Percentiles rank a stretch among this genome's conserved stretches.
Evolutionary conservation across 306 rosid species (phyloP).

Genomic region (Notholithocarpus densiflorus): DNA sequence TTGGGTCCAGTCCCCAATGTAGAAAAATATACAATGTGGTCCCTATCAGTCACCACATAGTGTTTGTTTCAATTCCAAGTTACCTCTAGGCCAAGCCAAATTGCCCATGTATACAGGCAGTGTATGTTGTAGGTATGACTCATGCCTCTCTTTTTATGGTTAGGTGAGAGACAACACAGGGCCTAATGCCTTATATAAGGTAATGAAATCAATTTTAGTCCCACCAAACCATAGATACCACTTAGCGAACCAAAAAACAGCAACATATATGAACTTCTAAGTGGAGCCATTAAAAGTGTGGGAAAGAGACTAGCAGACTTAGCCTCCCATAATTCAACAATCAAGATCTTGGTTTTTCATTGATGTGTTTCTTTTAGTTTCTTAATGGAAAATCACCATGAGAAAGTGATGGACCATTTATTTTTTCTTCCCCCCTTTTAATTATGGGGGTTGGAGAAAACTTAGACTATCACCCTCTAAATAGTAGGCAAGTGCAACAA

Average conservation of each 20-base stretch:
- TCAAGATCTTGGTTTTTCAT: constrained; percentile 25
- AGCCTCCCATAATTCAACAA: constrained; percentile 36
- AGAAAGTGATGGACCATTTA: constrained; percentile 37
- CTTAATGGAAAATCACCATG: constrained; percentile 28
- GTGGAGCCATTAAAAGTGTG: not conserved
- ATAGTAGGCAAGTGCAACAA: constrained; percentile 58
- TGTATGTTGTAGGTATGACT: not conserved
- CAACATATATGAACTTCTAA: constrained; percentile 13
- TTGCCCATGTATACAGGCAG: constrained; percentile 1
- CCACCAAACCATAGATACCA: constrained; percentile 12
- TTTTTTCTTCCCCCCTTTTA: constrained; percentile 14
- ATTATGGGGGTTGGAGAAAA: constrained; percentile 54
- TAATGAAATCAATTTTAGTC: constrained; percentile 12
- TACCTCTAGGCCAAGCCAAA: not conserved
- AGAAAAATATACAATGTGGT: constrained; percentile 5
- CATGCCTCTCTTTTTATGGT: not conserved
- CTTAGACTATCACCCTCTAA: constrained; percentile 37
- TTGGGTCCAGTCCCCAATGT: not conserved
- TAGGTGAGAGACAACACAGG: constrained; percentile 11
- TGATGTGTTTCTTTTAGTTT: constrained; percentile 23
- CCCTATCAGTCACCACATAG: not conserved
- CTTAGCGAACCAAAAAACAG: constrained; percentile 9
- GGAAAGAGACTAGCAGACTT: constrained; percentile 17
- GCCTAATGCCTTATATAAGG: not conserved
- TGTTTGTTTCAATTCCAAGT: constrained; percentile 27